Evolutionary conservation across 768 basidiomycete genomes (phyloP), one percentile per base, ranked within the genome.

Genomic region (Gautieria morchelliformis): DNA sequence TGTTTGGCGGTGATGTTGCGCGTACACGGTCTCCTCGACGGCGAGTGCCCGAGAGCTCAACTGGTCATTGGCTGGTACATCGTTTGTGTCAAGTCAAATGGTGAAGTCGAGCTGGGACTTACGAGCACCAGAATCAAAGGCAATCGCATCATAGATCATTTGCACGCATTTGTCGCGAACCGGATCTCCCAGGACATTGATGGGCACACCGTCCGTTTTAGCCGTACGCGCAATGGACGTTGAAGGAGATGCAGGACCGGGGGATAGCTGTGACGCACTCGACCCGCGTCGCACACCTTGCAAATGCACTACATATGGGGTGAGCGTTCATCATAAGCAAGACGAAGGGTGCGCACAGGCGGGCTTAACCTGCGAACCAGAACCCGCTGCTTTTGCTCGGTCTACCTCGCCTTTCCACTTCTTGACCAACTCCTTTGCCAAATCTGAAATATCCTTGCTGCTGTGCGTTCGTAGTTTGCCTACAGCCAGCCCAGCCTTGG

Each of bases 401-500:
- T 93, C 91, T 35, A 95, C 93, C 59, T 86, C 85, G 32, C 73
- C 78, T 71, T 94, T 94, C 93, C 93, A 96, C 65, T 85, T 87
- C 71, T 84, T 89, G 50, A 96, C 93, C 46, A 94, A 75, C 62
- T 92, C 91, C 69, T 94, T 95, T 17, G 93, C 90, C 6, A 89
- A 73, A 62, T 90, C 87, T 8, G 89, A 69, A 9, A 96, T 83
- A 11, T 83, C 78, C 64, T 86, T 89, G 12, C 79, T 73, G 0
- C 78, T 72, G 69, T 93, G 86, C 32, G 78, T 76, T 48, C 93
- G 81, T 17, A 94, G 78, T 73, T 94, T 94, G 53, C 92, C 91
- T 2, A 96, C 91, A 0, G 91, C 88, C n/a, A 95, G 72, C 50
- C 93, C 93, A 4, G 85, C 87, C 70, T 88, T 93, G 69, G 90